phyloP scores from a whole-genome alignment of 495 filamentous ascomycete species.

The Penicillium chermesinum region DNA sequence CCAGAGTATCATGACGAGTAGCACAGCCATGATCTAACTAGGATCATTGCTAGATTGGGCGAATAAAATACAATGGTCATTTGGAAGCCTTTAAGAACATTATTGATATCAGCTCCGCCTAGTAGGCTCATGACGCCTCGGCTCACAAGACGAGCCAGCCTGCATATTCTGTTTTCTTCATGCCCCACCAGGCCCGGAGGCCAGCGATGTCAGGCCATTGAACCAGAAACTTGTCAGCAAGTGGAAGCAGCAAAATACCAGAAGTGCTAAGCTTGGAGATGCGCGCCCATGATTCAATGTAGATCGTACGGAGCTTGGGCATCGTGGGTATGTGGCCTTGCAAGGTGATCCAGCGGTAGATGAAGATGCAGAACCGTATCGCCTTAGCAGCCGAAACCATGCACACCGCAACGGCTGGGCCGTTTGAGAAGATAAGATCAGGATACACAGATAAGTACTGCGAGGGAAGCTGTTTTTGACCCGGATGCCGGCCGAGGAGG shows the following conservation, averaged over 20 bases:
- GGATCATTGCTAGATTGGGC: too few species aligned
- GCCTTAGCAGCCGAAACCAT: slow-evolving; percentile 63
- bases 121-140: neutral
- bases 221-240: slow-evolving; percentile 68
- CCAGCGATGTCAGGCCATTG: slow-evolving; percentile 61
- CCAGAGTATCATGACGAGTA: too few species aligned
- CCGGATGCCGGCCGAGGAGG: slow-evolving; percentile 38
- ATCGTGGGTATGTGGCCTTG: slow-evolving; percentile 5
- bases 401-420: slow-evolving; percentile 80
- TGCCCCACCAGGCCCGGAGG: slow-evolving; percentile 38
- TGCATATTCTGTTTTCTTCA: slow-evolving; percentile 39
- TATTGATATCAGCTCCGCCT: too few species aligned
- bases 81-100: too few species aligned
- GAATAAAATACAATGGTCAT: too few species aligned
- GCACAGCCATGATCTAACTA: too few species aligned
- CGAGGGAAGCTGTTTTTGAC: slow-evolving; percentile 21
- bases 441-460: slow-evolving; percentile 43
- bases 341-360: slow-evolving; percentile 4
- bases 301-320: slow-evolving; percentile 64
- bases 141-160: slow-evolving; percentile 43
- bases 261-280: slow-evolving; percentile 74
- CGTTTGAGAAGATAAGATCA: slow-evolving; percentile 79
- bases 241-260: slow-evolving; percentile 60
- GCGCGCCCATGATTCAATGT: slow-evolving; percentile 88
- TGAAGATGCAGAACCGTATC: slow-evolving; percentile 53